Evolutionary conservation across 345 rosid genomes (phyloP).

Genomic region (Eutrema japonicum): DNA sequence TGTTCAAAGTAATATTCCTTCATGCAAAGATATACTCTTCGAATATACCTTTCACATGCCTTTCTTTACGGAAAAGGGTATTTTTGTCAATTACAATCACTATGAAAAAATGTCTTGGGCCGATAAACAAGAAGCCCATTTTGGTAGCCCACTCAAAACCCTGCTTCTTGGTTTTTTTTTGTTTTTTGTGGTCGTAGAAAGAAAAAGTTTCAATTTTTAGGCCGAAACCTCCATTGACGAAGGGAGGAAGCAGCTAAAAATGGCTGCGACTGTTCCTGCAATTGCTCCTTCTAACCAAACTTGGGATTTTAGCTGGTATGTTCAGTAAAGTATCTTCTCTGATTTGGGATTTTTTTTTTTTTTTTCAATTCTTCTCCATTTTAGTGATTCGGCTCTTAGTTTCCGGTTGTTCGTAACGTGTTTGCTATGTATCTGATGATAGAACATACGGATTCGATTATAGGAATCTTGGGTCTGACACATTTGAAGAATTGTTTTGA

Average conservation of each 20-base stretch:
- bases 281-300: conserved; percentile 23
- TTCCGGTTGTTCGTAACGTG: background rate
- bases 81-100: background rate
- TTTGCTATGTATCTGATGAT: conserved; percentile 10
- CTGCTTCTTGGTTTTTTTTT: no score
- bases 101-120: conserved; percentile 6
- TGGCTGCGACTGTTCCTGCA: conserved; percentile 42
- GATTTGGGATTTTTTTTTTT: background rate
- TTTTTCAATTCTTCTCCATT: background rate
- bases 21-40: conserved; percentile 36
- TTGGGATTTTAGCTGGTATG: conserved; percentile 71
- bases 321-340: conserved; percentile 1
- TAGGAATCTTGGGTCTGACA: background rate
- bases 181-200: background rate
- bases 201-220: background rate
- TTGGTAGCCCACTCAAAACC: conserved; percentile 8
- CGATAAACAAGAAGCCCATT: background rate
- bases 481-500: background rate
- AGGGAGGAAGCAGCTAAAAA: conserved; percentile 22
- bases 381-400: conserved; percentile 13
- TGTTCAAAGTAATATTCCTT: conserved; percentile 44
- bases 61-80: conserved; percentile 6
- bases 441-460: conserved; percentile 4
- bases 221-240: conserved; percentile 27
- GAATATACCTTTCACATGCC: conserved; percentile 37